These are phyloP conservation scores for Leishmania arabica DNA, from an alignment of 208 protist genomes.

Conservation along the genomic window DNA sequence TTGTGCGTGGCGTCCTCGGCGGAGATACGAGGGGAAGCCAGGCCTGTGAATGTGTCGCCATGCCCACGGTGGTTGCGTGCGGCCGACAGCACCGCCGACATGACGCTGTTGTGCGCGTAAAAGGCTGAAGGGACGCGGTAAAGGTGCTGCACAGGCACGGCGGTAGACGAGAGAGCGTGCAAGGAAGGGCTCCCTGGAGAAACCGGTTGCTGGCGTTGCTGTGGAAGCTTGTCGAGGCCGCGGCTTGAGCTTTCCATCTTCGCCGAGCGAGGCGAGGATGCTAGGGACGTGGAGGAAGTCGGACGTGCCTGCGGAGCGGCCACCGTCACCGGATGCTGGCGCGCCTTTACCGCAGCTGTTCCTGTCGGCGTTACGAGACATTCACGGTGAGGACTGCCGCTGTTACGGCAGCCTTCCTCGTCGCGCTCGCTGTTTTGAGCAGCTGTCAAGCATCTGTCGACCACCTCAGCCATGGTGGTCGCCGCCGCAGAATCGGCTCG, in stretches of 20 bases:
- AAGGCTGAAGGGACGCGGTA: conserved; percentile 9
- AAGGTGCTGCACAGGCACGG: conserved; percentile 17
- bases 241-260: not conserved
- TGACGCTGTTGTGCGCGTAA: conserved; percentile 6
- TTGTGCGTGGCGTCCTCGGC: not conserved
- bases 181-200: conserved; percentile 9
- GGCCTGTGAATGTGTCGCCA: not conserved
- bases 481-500: not conserved
- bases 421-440: not conserved
- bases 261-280: not conserved
- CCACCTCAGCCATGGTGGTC: not conserved
- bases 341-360: not conserved
- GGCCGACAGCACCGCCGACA: not conserved
- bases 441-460: not conserved
- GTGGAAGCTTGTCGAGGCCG: not conserved
- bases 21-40: not conserved
- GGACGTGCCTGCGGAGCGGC: not conserved
- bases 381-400: not conserved
- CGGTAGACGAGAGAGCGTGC: conserved; percentile 1
- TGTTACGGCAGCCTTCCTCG: not conserved
- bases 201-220: not conserved
- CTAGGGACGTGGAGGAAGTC: not conserved
- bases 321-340: not conserved
- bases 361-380: not conserved
- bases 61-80: not conserved